Conservation (phyloP, 306 rosid genomes). For the Cucurbita argyrosperma region DNA sequence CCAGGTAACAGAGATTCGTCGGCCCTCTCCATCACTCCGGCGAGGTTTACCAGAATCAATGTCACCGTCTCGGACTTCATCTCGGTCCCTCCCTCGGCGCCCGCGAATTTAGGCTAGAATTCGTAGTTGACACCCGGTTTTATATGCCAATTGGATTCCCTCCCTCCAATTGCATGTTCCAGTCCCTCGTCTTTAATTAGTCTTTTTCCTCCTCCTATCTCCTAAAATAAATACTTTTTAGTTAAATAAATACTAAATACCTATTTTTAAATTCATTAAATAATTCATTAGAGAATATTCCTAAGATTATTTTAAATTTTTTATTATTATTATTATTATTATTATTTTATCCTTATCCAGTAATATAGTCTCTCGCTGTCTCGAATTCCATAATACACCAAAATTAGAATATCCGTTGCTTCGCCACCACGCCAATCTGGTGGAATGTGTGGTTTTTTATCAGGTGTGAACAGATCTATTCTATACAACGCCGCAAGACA, state of each 20-base stretch:
- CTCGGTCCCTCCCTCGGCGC: not conserved
- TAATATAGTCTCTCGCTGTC: not conserved
- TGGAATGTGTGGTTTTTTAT: not conserved
- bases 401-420: conserved; percentile 1
- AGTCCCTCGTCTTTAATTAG: not conserved
- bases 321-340: too few relatives aligned
- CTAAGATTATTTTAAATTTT: too few relatives aligned
- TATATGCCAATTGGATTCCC: not conserved
- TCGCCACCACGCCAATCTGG: not conserved
- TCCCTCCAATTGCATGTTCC: not conserved
- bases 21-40: conserved; percentile 85
- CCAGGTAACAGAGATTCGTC: conserved; percentile 77
- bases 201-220: not conserved
- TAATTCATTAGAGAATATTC: too few relatives aligned
- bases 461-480: not conserved
- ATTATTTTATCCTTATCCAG: not conserved
- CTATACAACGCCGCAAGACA: not conserved
- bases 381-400: not conserved
- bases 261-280: not conserved
- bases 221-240: not conserved
- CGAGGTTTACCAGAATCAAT: conserved; percentile 67
- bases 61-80: conserved; percentile 62
- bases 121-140: not conserved
- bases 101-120: not conserved
- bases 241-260: not conserved